Percentiles rank a stretch among this genome's conserved stretches.
Evolutionary conservation across 2,329 filamentous ascomycete species (phyloP).

Genomic region (Albifimbria verrucaria): DNA sequence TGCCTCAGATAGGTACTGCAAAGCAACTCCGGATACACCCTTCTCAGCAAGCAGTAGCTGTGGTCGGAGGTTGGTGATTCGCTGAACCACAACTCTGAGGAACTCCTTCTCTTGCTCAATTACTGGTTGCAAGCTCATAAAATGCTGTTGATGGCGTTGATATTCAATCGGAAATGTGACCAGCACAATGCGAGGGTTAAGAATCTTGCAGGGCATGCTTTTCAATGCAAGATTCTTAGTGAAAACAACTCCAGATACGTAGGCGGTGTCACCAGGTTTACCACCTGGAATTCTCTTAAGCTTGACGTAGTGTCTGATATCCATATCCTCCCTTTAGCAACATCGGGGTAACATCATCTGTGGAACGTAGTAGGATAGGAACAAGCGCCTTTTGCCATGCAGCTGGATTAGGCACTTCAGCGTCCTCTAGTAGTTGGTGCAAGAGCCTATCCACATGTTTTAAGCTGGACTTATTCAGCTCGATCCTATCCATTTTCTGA

Average conservation of each 20-base stretch:
- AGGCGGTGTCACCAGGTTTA: constrained; percentile 86
- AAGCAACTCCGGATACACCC: constrained; percentile 84
- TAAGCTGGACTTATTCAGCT: constrained; percentile 83
- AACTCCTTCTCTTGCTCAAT: constrained; percentile 97
- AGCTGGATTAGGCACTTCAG: constrained; percentile 64
- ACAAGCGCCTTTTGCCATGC: constrained; percentile 90
- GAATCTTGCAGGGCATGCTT: constrained; percentile 86
- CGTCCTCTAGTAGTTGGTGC: constrained; percentile 77
- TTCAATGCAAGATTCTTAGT: constrained; percentile 96
- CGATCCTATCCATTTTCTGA: constrained; percentile 68
- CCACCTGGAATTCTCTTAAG: constrained; percentile 94
- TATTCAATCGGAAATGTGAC: constrained; percentile 97
- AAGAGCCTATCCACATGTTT: constrained; percentile 85
- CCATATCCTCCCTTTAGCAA: constrained; percentile 88
- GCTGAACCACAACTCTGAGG: constrained; percentile 82
- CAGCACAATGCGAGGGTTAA: constrained; percentile 82
- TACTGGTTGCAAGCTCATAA: constrained; percentile 96
- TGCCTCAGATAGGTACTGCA: constrained; percentile 83
- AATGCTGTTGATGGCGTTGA: constrained; percentile 79
- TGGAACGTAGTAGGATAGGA: constrained; percentile 85
- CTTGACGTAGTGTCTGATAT: constrained; percentile 96
- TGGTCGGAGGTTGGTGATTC: constrained; percentile 82
- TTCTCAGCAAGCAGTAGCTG: constrained; percentile 89
- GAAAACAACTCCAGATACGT: constrained; percentile 94
- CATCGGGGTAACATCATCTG: constrained; percentile 90